Percentiles rank a stretch among this genome's conserved stretches.
Evolutionary conservation across 768 basidiomycete genomes (phyloP).

Genomic region (Pisolithus microcarpus): DNA sequence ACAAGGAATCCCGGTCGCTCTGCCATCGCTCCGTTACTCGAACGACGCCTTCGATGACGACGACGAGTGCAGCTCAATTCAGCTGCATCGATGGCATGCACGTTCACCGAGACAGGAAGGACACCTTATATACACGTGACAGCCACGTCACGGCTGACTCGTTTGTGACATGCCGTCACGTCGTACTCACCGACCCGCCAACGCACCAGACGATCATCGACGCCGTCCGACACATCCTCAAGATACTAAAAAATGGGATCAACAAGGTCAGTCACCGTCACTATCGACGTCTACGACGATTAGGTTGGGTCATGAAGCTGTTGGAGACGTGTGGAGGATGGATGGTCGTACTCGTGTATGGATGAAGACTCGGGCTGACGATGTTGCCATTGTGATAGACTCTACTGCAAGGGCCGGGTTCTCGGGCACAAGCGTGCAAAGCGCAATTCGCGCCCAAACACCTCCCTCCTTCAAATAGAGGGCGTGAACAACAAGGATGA

Average conservation of each 20-base stretch:
- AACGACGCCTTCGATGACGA: conserved; percentile 29
- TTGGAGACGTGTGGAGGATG: conserved; percentile 12
- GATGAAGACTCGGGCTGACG: conserved; percentile 3
- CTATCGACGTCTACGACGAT: background rate
- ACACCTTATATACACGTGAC: conserved; percentile 12
- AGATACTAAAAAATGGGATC: conserved; percentile 61
- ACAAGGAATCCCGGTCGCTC: conserved; percentile 25
- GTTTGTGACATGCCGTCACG: conserved; percentile 25
- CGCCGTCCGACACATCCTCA: conserved; percentile 19
- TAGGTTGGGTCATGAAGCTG: background rate
- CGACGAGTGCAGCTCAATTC: conserved; percentile 41
- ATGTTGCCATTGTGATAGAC: conserved; percentile 39
- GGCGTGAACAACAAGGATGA: conserved; percentile 91
- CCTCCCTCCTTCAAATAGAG: conserved; percentile 94
- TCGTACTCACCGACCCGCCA: background rate
- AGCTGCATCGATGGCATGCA: conserved; percentile 36
- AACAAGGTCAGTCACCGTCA: conserved; percentile 55
- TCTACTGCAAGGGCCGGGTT: conserved; percentile 94
- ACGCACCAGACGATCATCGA: conserved; percentile 17
- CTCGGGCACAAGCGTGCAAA: conserved; percentile 98
- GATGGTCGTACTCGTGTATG: background rate
- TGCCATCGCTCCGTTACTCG: conserved; percentile 64
- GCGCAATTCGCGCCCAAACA: conserved; percentile 93
- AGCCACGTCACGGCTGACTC: conserved; percentile 11
- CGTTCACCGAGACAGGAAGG: background rate